phyloP scores from a whole-genome alignment of 345 rosid species.

The Camelina neglecta region DNA sequence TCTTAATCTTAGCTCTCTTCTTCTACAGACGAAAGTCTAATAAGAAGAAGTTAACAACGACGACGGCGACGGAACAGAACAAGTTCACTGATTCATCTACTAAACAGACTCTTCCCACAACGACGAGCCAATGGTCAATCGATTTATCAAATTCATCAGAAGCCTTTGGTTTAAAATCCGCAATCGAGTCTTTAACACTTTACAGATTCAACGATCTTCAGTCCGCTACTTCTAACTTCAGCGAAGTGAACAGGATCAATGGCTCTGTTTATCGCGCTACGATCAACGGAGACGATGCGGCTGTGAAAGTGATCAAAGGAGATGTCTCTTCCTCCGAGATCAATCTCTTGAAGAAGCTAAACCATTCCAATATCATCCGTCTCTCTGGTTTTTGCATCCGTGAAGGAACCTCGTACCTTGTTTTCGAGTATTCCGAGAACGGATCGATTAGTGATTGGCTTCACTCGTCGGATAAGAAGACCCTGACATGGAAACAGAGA shows the following conservation, averaged over 20 bases:
- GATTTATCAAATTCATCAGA: constrained; percentile 45
- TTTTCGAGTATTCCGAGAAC: constrained; percentile 72
- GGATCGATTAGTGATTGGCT: constrained; percentile 77
- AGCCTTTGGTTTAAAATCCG: constrained; percentile 49
- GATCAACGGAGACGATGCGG: constrained; percentile 76
- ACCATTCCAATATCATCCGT: constrained; percentile 77
- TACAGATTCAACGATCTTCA: constrained; percentile 68
- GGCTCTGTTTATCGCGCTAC: constrained; percentile 72
- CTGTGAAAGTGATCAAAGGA: constrained; percentile 81
- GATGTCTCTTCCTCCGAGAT: constrained; percentile 74
- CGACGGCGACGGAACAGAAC: constrained; percentile 33
- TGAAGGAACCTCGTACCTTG: constrained; percentile 77
- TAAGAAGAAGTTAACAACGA: neutral
- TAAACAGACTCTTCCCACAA: constrained; percentile 42
- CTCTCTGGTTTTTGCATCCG: constrained; percentile 87
- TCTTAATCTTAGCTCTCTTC: constrained; percentile 43
- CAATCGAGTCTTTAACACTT: constrained; percentile 64
- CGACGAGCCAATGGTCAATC: constrained; percentile 48
- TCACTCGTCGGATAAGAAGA: constrained; percentile 44
- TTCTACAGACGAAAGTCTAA: constrained; percentile 37
- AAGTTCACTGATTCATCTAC: constrained; percentile 44
- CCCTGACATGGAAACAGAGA: constrained; percentile 83
- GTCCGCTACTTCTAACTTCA: constrained; percentile 62
- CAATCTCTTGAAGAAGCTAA: constrained; percentile 75
- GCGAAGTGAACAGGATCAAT: constrained; percentile 61